Evolutionary conservation across 2,329 filamentous ascomycete genomes (phyloP), one percentile per base, ranked within the genome.

Genomic region (Trichoderma guizhouense): DNA sequence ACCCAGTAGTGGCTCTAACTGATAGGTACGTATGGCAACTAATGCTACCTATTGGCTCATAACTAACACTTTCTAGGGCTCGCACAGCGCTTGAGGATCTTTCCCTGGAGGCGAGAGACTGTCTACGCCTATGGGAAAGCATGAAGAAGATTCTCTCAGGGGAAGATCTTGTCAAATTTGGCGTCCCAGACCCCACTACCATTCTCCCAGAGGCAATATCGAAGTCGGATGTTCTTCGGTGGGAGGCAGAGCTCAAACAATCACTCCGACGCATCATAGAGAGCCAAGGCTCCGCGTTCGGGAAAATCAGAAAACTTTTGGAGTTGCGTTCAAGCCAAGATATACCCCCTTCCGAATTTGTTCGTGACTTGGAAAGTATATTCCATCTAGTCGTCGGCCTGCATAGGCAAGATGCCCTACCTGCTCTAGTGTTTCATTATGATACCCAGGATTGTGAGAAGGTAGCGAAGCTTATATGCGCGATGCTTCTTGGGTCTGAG

Each of bases 351-450:
- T 6, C 18, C 3, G 8, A 21, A 9, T 7, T 7, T 11, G 11
- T 24, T 55, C 14, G 21, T 12, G 55, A 47, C 21, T 15, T 43
- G 21, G 24, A 51, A 18, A 61, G 28, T 26, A 47, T 72, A 21
- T 82, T 92, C 21, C 85, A 89, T 1, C 80, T 93, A 34, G 82
- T 92, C 0, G 84, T 82, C 18, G 86, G 89, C 36, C 83, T 94
- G 1, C 87, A 93, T 63, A 82, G 84, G 18, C 87, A 89, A 71
- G 86, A 88, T 70, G 91, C 90, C 0, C 83, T 95, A 1, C 93
- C 92, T 0, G 92, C 91, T 0, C 89, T 95, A 14, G 79, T 94
- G 1, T 95, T 95, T 83, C 93, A 93, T 77, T 95, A 93, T 75
- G 91, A 94, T 74, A 88, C 92, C 62, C 79, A 80, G 2, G 80